These are phyloP conservation scores for Cicer chorassanicum DNA, from an alignment of 306 rosid species.

Conservation along the genomic window DNA sequence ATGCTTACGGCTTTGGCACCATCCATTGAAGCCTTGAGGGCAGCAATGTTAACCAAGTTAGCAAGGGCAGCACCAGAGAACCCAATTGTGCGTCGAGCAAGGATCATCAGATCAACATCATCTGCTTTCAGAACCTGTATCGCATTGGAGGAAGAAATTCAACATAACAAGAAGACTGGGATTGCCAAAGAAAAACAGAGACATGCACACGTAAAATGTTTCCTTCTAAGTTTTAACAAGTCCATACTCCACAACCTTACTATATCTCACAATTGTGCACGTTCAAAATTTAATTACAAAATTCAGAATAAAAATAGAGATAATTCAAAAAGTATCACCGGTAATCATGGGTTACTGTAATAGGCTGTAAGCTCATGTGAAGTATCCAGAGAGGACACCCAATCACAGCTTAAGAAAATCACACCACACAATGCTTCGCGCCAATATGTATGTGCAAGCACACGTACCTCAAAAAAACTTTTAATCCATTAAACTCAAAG, in stretches of 20 bases:
- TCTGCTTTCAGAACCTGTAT: conserved; percentile 78
- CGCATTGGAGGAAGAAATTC: conserved; percentile 27
- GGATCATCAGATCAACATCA: conserved; percentile 78
- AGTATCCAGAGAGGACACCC: conserved; percentile 3
- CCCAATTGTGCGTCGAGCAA: conserved; percentile 88
- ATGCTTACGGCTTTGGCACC: conserved; percentile 84
- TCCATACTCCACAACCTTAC: conserved; percentile 2
- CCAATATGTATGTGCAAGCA: neutral
- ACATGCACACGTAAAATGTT: neutral
- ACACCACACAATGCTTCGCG: conserved; percentile 7
- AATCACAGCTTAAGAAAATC: conserved; percentile 6
- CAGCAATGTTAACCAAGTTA: conserved; percentile 84
- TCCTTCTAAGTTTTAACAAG: conserved; percentile 9
- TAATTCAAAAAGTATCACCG: neutral
- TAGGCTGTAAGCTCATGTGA: neutral
- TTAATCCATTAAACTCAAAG: conserved; percentile 17
- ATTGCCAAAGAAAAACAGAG: neutral
- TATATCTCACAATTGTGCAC: neutral
- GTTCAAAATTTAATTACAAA: neutral
- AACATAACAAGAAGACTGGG: neutral
- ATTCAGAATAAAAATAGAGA: neutral
- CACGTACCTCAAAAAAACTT: conserved; percentile 4
- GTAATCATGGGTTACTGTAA: neutral
- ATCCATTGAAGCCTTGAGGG: conserved; percentile 91
- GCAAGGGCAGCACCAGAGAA: conserved; percentile 97